Evolutionary conservation across 2,329 filamentous ascomycete species (phyloP).

Genomic region (Colletotrichum chlorophyti): DNA sequence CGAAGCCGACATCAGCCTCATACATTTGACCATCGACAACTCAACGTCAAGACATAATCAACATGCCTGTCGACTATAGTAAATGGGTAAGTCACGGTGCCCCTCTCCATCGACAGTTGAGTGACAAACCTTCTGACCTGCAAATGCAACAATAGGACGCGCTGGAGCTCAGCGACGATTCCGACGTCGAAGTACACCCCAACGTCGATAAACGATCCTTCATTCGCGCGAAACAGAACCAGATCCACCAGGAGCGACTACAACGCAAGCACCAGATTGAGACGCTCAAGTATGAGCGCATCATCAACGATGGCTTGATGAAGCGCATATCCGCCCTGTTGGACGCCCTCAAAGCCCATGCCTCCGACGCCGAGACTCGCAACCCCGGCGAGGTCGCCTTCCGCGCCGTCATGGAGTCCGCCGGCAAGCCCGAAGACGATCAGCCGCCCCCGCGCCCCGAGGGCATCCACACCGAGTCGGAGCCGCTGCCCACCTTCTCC

Average conservation of each 20-base stretch:
- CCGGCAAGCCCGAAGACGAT: conserved; percentile 75
- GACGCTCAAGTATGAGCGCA: conserved; percentile 88
- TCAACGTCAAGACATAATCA: conserved; percentile 31
- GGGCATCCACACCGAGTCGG: conserved; percentile 78
- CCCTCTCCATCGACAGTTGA: too few species aligned
- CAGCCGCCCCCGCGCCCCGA: conserved; percentile 77
- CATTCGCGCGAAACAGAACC: conserved; percentile 96
- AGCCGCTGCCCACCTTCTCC: conserved; percentile 82
- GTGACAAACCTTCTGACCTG: conserved; percentile 22
- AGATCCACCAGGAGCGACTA: conserved; percentile 91
- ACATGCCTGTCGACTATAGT: conserved; percentile 66
- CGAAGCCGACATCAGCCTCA: conserved; percentile 5
- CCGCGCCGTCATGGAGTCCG: conserved; percentile 84
- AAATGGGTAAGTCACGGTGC: conserved; percentile 66
- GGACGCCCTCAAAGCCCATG: conserved; percentile 75
- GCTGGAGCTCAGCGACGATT: conserved; percentile 97
- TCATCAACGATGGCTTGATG: conserved; percentile 91
- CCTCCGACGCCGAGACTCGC: conserved; percentile 67
- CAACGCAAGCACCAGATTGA: conserved; percentile 89
- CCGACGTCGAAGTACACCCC: conserved; percentile 96
- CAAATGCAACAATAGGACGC: conserved; percentile 64
- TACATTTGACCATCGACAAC: background rate
- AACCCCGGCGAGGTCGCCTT: conserved; percentile 86
- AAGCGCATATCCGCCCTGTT: conserved; percentile 83
- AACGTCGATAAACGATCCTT: conserved; percentile 99